A percentile compares a stretch with the other conserved stretches of the same genome.
phyloP scores from a whole-genome alignment of 257 asterid species.

The Fraxinus anomala region DNA sequence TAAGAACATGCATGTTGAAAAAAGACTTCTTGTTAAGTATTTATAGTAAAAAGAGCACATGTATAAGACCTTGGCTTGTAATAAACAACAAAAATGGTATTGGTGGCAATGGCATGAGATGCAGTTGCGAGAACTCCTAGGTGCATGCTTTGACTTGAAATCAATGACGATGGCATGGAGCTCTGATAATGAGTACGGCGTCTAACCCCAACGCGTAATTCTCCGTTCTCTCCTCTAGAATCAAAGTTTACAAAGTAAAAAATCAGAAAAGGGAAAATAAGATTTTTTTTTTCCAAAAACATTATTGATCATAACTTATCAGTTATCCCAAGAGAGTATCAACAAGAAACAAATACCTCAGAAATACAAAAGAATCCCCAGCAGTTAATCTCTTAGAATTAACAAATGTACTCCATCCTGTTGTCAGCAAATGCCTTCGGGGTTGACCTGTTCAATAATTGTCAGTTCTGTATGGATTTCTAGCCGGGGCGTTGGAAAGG shows the following conservation, averaged over 20 bases:
- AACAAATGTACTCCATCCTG: constrained; percentile 87
- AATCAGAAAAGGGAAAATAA: neutral
- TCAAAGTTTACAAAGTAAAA: neutral
- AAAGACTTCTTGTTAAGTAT: neutral
- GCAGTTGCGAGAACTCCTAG: constrained; percentile 87
- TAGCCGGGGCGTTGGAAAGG: neutral
- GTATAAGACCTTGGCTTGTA: constrained; percentile 75
- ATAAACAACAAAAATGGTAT: constrained; percentile 63
- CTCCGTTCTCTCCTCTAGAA: constrained; percentile 67
- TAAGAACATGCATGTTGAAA: neutral
- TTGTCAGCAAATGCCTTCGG: constrained; percentile 80
- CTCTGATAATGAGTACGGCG: constrained; percentile 61
- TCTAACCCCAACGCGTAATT: constrained; percentile 72
- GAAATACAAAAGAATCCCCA: constrained; percentile 74
- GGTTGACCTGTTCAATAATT: constrained; percentile 64
- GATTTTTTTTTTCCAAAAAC: neutral
- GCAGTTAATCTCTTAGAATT: constrained; percentile 74
- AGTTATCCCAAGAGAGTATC: neutral
- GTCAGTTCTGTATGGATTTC: neutral
- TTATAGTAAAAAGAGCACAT: constrained; percentile 1
- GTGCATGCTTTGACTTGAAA: constrained; percentile 89
- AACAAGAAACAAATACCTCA: constrained; percentile 46
- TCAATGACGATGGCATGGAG: constrained; percentile 77
- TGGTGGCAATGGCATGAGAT: constrained; percentile 66
- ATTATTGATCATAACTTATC: neutral